Evolutionary conservation across 441 rosid species (phyloP).

Genomic region (Adansonia rubrostipa): DNA sequence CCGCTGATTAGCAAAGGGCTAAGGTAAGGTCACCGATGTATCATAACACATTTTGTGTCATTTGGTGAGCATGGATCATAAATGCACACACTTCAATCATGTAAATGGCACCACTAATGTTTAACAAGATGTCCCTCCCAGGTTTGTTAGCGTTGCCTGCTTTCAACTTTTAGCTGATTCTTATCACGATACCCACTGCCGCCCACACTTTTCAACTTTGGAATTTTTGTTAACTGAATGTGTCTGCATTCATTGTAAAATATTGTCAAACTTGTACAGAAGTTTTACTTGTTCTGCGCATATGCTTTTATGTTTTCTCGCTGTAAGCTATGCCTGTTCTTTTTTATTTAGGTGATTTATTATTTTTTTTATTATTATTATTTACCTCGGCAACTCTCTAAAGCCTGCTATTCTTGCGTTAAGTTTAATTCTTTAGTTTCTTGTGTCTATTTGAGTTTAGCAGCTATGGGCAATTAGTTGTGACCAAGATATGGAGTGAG

Average conservation of each 20-base stretch:
- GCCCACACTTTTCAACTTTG: not conserved
- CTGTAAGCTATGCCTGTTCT: no score
- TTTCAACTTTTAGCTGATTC: not conserved
- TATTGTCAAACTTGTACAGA: not conserved
- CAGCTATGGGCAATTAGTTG: not conserved
- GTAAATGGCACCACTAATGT: constrained; percentile 34
- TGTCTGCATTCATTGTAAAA: not conserved
- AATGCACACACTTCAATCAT: constrained; percentile 20
- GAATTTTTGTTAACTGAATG: not conserved
- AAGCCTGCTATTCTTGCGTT: not conserved
- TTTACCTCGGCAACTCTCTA: not conserved
- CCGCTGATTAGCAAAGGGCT: not conserved
- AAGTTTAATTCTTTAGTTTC: not conserved
- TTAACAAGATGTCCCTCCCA: constrained; percentile 25
- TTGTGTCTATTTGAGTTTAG: not conserved
- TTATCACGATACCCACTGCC: not conserved
- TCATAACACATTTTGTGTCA: constrained; percentile 33
- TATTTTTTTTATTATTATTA: no score
- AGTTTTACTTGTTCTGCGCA: not conserved
- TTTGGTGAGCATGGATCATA: constrained; percentile 26
- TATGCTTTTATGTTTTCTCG: not conserved
- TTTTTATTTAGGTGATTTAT: no score
- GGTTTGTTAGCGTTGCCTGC: constrained; percentile 10
- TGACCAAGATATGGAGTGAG: not conserved
- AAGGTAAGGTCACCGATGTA: constrained; percentile 21